phyloP scores from a whole-genome alignment of 1,284 basidiomycete species.

The Albatrellus sp. region DNA sequence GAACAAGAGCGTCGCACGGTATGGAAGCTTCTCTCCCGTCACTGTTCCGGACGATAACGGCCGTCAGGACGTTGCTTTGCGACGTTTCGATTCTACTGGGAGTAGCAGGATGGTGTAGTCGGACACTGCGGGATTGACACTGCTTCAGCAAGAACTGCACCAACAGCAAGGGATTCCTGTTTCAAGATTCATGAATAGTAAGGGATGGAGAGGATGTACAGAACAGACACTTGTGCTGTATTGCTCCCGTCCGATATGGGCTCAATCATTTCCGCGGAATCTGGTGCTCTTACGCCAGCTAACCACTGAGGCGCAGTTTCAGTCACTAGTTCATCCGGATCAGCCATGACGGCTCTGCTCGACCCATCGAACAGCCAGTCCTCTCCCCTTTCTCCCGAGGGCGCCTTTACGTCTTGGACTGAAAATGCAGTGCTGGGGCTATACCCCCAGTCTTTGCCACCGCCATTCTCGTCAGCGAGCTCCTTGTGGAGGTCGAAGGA shows the following conservation, averaged over 20 bases:
- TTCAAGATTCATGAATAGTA: not conserved
- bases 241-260: slow-evolving; percentile 23
- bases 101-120: slow-evolving; percentile 22
- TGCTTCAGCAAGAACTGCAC: slow-evolving; percentile 38
- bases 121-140: slow-evolving; percentile 28
- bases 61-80: slow-evolving; percentile 5
- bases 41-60: slow-evolving; percentile 9
- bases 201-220: not conserved
- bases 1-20: slow-evolving; percentile 31
- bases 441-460: slow-evolving; percentile 45
- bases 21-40: slow-evolving; percentile 18
- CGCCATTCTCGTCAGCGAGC: slow-evolving; percentile 38
- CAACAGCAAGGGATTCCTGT: slow-evolving; percentile 31
- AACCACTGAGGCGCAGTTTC: slow-evolving; percentile 17
- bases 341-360: slow-evolving; percentile 7
- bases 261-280: slow-evolving; percentile 12
- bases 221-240: slow-evolving; percentile 34
- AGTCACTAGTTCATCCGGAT: not conserved
- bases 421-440: slow-evolving; percentile 23
- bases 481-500: slow-evolving; percentile 46
- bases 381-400: slow-evolving; percentile 6
- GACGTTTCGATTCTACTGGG: slow-evolving; percentile 15
- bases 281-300: slow-evolving; percentile 10
- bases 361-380: slow-evolving; percentile 10
- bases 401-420: slow-evolving; percentile 7